Base-by-base conservation (phyloP, 148 eudicot species). In the Pharnaceum exiguum region DNA sequence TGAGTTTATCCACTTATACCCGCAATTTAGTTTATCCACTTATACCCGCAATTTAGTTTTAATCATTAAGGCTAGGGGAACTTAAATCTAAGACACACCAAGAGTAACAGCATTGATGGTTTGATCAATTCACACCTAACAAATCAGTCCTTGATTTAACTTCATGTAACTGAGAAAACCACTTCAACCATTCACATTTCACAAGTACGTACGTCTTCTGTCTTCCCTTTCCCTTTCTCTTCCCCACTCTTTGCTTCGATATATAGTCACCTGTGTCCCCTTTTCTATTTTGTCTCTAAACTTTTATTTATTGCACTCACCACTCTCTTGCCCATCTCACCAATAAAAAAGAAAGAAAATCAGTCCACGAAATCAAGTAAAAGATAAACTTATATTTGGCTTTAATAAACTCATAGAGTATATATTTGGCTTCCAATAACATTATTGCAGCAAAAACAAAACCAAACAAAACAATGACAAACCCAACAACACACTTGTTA, bases 301-400 rank as follows among this genome's bases (percentile, higher is more conserved):
- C 62, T 54, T 22, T 53, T 49, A 47, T 70, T 80, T 62, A 76
- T 67, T 73, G 59, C 81, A 56, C 63, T 76, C 84, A 80, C 65
- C 57, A 60, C 49, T 61, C 25, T 71, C 79, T 77, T 71, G 82
- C 68, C 50, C 56, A 51, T 30, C 47, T 21, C 64, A 48, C 66
- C 22, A 52, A 59, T 54, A 35, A 22, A 23, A 22, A 26, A 22
- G 58, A 46, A 48, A 63, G 25, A 51, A 51, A 33, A 21, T 29
- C 4, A 7, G n/a, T 15, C 33, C 49, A 12, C 12, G 7, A 35
- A 2, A 7, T 27, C 1, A 37, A 50, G n/a, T n/a, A n/a, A n/a
- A 3, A 47, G 21, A 39, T 40, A 25, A 6, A 13, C 27, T 40
- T 18, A 1, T 35, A 28, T 2, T n/a, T 26, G 13, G 11, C 32